Conservation (phyloP, 768 basidiomycete species). For the Russula sp. region DNA sequence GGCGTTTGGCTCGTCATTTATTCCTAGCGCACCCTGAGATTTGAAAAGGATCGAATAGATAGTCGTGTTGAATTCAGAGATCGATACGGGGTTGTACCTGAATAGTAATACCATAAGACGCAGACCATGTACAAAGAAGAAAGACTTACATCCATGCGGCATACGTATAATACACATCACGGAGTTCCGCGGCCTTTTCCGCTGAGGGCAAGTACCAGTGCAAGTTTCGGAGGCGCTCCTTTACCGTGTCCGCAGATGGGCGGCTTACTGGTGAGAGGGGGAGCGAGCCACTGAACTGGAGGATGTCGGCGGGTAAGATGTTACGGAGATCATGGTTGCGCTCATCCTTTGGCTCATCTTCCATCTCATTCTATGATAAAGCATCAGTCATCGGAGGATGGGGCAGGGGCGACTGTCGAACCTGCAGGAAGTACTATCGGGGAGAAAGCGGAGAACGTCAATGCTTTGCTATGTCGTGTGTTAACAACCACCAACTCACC, state of each 20-base stretch:
- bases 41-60: constrained; percentile 49
- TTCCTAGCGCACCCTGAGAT: constrained; percentile 38
- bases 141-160: constrained; percentile 61
- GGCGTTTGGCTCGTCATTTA: constrained; percentile 31
- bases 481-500: constrained; percentile 36
- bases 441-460: constrained; percentile 18
- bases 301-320: constrained; percentile 54
- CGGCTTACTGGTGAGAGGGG: constrained; percentile 45
- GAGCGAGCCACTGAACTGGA: constrained; percentile 57
- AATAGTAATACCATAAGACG: constrained; percentile 14
- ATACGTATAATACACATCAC: constrained; percentile 53
- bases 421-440: constrained; percentile 66
- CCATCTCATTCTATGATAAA: constrained; percentile 46
- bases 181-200: constrained; percentile 50
- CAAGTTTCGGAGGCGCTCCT: constrained; percentile 46
- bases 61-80: constrained; percentile 44
- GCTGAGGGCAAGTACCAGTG: constrained; percentile 64
- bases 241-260: constrained; percentile 32
- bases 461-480: not conserved
- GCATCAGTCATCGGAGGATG: constrained; percentile 12
- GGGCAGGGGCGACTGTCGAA: constrained; percentile 27
- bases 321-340: constrained; percentile 43
- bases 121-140: constrained; percentile 35
- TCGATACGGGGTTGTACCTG: constrained; percentile 60
- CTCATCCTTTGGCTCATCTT: constrained; percentile 47